Conservation (phyloP, 2,329 filamentous ascomycete species). For the Emydomyces testavorans region DNA sequence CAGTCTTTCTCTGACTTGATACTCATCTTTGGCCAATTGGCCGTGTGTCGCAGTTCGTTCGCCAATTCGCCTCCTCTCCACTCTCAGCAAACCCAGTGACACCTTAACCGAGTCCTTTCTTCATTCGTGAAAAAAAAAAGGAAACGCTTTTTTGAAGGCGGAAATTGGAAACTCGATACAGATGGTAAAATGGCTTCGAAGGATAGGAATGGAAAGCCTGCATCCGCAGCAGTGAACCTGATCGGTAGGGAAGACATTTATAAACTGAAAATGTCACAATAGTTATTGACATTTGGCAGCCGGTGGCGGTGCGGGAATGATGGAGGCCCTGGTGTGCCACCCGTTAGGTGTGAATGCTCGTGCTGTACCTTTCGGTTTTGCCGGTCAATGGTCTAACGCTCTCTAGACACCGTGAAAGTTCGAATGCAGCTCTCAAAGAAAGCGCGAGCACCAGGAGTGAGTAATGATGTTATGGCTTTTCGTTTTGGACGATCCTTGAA, state of each 20-base stretch:
- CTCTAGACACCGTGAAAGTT: conserved; percentile 86
- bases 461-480: conserved; percentile 21
- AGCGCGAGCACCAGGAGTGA: conserved; percentile 65
- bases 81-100: too few relatives aligned
- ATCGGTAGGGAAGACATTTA: conserved; percentile 53
- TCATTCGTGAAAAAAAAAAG: too few relatives aligned
- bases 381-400: conserved; percentile 18
- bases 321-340: conserved; percentile 95
- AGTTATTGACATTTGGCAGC: conserved; percentile 43
- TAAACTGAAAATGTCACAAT: conserved; percentile 14
- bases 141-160: too few relatives aligned
- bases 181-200: conserved; percentile 8
- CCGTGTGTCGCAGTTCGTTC: neutral
- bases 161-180: neutral
- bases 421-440: conserved; percentile 95
- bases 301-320: conserved; percentile 95
- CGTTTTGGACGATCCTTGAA: neutral
- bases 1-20: neutral
- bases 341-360: conserved; percentile 58
- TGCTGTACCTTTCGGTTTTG: neutral
- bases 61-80: neutral
- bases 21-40: conserved; percentile 4
- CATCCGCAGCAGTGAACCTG: conserved; percentile 78
- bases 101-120: too few relatives aligned
- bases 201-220: conserved; percentile 45